Evolutionary conservation across 2,329 filamentous ascomycete species (phyloP).

Genomic region (Microsporum canis): DNA sequence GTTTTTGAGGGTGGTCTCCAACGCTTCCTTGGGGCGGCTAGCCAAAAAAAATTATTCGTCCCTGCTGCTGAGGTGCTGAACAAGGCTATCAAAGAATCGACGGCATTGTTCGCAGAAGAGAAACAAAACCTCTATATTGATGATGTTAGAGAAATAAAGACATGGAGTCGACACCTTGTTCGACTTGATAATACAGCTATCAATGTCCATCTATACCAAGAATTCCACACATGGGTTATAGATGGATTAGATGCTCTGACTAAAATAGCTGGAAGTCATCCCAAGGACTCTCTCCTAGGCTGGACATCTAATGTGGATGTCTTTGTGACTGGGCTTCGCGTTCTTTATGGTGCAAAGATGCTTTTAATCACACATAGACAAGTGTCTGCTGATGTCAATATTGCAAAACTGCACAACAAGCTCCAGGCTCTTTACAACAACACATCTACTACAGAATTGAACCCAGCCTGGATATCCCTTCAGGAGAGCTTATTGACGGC

Average conservation of each 20-base stretch:
- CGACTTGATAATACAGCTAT: slow-evolving; percentile 19
- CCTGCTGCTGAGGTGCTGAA: slow-evolving; percentile 23
- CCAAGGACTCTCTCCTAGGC: slow-evolving; percentile 56
- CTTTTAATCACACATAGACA: slow-evolving; percentile 19
- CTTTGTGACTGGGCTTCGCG: slow-evolving; percentile 41
- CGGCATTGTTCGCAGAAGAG: slow-evolving; percentile 66
- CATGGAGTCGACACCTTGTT: slow-evolving; percentile 52
- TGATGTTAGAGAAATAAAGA: slow-evolving; percentile 57
- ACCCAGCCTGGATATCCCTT: slow-evolving; percentile 7
- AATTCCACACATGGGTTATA: slow-evolving; percentile 24
- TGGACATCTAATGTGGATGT: slow-evolving; percentile 59
- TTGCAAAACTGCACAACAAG: slow-evolving; percentile 14
- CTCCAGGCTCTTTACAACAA: slow-evolving; percentile 19
- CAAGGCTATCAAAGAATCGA: slow-evolving; percentile 29
- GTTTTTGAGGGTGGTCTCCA: slow-evolving; percentile 29
- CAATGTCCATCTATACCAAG: slow-evolving; percentile 14
- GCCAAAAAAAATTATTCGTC: slow-evolving; percentile 17
- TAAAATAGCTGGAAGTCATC: slow-evolving; percentile 20
- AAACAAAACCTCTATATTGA: slow-evolving; percentile 93
- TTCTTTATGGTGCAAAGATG: slow-evolving; percentile 29
- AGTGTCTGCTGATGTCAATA: slow-evolving; percentile 14
- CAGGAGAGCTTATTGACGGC: slow-evolving; percentile 20
- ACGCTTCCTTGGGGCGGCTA: slow-evolving; percentile 28
- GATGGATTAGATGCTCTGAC: slow-evolving; percentile 23
- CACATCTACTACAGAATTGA: background rate